Conservation (phyloP, 345 rosid species). For the Sisymbrium altissimum region DNA sequence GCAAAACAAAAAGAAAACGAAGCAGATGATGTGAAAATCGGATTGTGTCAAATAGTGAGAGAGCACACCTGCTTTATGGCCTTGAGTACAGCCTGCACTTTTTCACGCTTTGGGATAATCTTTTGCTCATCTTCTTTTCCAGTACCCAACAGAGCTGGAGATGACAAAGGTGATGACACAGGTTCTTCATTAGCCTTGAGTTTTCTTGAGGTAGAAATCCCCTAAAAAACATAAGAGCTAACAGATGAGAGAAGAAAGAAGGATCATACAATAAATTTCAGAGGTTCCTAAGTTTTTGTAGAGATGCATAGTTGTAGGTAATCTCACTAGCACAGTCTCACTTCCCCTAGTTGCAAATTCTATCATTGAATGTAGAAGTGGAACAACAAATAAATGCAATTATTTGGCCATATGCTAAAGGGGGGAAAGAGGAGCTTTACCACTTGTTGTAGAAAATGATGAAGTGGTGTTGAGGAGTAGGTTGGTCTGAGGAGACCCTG, state of each 20-base stretch:
- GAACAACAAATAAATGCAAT: no score
- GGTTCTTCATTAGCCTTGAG: slow-evolving; percentile 66
- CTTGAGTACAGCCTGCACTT: slow-evolving; percentile 82
- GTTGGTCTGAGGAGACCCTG: slow-evolving; percentile 46
- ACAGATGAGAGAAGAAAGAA: background rate
- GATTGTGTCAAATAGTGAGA: background rate
- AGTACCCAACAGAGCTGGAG: slow-evolving; percentile 46
- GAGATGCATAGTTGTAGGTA: no score
- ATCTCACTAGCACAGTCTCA: no score
- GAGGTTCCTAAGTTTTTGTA: background rate
- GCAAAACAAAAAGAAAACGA: background rate
- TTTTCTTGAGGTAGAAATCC: slow-evolving; percentile 67
- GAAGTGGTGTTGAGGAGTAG: slow-evolving; percentile 44
- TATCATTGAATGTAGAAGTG: no score
- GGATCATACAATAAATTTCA: background rate
- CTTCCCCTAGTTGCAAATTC: no score
- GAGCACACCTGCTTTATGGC: slow-evolving; percentile 74
- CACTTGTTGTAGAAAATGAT: slow-evolving; percentile 64
- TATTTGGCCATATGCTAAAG: no score
- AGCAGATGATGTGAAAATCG: background rate
- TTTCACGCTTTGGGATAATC: slow-evolving; percentile 51
- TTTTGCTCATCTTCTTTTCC: slow-evolving; percentile 67
- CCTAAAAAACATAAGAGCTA: slow-evolving; percentile 35
- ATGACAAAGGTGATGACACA: slow-evolving; percentile 71
- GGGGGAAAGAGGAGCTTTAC: slow-evolving; percentile 35